Conservation (phyloP, 2,329 filamentous ascomycete genomes). For the Colletotrichum lini region DNA sequence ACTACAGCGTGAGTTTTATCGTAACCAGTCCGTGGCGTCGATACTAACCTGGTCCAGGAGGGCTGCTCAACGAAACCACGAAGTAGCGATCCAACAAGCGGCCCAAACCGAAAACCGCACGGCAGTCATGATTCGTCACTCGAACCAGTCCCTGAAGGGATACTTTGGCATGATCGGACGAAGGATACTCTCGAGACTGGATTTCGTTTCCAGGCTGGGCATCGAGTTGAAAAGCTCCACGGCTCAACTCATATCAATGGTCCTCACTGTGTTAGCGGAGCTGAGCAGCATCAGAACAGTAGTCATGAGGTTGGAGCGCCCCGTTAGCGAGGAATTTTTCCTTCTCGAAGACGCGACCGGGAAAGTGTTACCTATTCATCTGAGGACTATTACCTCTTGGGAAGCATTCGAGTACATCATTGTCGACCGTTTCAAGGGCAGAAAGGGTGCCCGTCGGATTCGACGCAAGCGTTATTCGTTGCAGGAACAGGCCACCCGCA, state of each 20-base stretch:
- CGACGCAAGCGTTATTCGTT: not conserved
- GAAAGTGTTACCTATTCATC: not conserved
- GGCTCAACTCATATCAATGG: not conserved
- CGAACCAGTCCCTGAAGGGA: not conserved
- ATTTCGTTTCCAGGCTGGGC: not conserved
- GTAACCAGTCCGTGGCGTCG: too few species aligned
- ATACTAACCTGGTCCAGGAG: not conserved
- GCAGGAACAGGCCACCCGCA: not conserved
- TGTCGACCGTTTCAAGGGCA: conserved; percentile 1
- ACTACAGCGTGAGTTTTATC: not conserved
- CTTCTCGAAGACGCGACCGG: not conserved
- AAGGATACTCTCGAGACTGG: not conserved
- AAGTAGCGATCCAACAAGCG: not conserved
- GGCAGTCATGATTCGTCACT: not conserved
- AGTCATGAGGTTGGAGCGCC: not conserved
- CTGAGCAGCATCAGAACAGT: not conserved
- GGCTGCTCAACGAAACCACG: not conserved
- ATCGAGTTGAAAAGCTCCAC: not conserved
- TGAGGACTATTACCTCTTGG: conserved; percentile 22
- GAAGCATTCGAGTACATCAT: conserved; percentile 8
- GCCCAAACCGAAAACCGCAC: not conserved
- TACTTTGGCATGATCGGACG: not conserved
- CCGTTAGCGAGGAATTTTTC: not conserved
- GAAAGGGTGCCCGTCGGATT: not conserved
- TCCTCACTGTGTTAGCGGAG: not conserved